Conservation (phyloP, 495 filamentous ascomycete species). For the Aspergillus heteromorphus region DNA sequence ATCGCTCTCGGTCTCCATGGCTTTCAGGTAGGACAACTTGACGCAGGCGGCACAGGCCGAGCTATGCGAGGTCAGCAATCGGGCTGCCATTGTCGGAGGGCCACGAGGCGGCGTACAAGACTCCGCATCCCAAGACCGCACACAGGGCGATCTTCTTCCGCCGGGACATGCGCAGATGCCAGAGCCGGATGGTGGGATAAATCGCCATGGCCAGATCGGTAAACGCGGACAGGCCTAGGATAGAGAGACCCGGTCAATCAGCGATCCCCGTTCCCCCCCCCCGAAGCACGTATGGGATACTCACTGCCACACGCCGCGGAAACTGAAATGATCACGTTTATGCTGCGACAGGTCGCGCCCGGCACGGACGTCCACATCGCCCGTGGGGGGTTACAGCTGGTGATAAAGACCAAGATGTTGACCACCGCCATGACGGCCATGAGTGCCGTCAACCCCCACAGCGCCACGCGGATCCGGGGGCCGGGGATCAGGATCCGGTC, state of each 20-base stretch:
- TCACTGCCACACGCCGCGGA: constrained; percentile 32
- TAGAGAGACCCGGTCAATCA: background rate
- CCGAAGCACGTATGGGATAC: too few relatives aligned
- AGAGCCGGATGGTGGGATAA: constrained; percentile 41
- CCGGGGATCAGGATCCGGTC: constrained; percentile 32
- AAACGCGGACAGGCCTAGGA: constrained; percentile 24
- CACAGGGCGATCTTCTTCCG: constrained; percentile 45
- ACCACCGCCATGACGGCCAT: constrained; percentile 17
- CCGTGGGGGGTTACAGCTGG: constrained; percentile 33
- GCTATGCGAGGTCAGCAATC: background rate
- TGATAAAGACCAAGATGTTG: constrained; percentile 31
- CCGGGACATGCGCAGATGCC: constrained; percentile 34
- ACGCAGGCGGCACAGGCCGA: constrained; percentile 26
- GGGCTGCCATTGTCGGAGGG: background rate
- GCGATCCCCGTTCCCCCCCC: too few relatives aligned
- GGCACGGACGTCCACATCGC: constrained; percentile 33
- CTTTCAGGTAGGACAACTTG: constrained; percentile 37
- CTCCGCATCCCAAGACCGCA: constrained; percentile 38
- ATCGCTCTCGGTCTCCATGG: constrained; percentile 27
- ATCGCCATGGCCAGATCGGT: constrained; percentile 46
- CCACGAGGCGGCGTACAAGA: constrained; percentile 10
- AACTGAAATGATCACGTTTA: constrained; percentile 26
- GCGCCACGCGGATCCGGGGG: constrained; percentile 14
- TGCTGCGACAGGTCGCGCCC: constrained; percentile 27
- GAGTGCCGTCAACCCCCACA: constrained; percentile 26